phyloP scores from a whole-genome alignment of 1,284 basidiomycete genomes.

The Peniophora sp. region DNA sequence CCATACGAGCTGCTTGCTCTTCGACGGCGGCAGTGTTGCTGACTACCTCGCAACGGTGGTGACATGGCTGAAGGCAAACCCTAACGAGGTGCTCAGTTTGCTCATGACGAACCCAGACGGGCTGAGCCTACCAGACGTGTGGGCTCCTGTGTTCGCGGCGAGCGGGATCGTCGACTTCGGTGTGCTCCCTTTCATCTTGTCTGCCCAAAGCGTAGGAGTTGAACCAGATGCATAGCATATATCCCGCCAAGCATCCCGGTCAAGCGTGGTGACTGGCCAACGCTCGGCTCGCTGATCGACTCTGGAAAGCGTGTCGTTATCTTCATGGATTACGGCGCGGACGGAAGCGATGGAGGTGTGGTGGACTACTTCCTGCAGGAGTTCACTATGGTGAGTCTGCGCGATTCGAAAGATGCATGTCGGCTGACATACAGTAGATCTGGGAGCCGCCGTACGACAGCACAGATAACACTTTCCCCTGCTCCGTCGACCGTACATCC shows the following conservation, averaged over 20 bases:
- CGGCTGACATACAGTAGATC: slow-evolving; percentile 33
- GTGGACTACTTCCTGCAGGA: slow-evolving; percentile 56
- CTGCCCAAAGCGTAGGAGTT: too few relatives aligned
- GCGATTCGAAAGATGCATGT: background rate
- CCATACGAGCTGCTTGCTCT: slow-evolving; percentile 44
- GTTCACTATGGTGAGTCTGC: slow-evolving; percentile 43
- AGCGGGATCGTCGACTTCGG: slow-evolving; percentile 46
- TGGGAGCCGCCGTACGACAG: slow-evolving; percentile 74
- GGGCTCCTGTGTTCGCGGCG: slow-evolving; percentile 50
- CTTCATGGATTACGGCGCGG: slow-evolving; percentile 60
- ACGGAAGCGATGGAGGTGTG: slow-evolving; percentile 28
- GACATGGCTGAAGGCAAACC: slow-evolving; percentile 59
- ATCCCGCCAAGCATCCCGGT: slow-evolving; percentile 48
- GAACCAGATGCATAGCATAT: slow-evolving; percentile 28
- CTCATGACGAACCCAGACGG: slow-evolving; percentile 68
- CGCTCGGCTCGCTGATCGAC: slow-evolving; percentile 63
- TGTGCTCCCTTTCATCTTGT: too few relatives aligned
- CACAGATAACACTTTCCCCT: slow-evolving; percentile 56
- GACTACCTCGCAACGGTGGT: slow-evolving; percentile 56
- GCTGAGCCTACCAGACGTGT: slow-evolving; percentile 37
- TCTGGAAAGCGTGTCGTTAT: slow-evolving; percentile 57
- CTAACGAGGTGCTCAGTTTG: slow-evolving; percentile 67
- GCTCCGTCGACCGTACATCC: slow-evolving; percentile 57
- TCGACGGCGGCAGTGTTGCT: slow-evolving; percentile 59
- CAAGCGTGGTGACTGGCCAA: slow-evolving; percentile 61